A percentile compares a stretch with the other conserved stretches of the same genome.
Evolutionary conservation across 805 yeast species (phyloP).

Genomic region (Kodamaea jinghongensis): DNA sequence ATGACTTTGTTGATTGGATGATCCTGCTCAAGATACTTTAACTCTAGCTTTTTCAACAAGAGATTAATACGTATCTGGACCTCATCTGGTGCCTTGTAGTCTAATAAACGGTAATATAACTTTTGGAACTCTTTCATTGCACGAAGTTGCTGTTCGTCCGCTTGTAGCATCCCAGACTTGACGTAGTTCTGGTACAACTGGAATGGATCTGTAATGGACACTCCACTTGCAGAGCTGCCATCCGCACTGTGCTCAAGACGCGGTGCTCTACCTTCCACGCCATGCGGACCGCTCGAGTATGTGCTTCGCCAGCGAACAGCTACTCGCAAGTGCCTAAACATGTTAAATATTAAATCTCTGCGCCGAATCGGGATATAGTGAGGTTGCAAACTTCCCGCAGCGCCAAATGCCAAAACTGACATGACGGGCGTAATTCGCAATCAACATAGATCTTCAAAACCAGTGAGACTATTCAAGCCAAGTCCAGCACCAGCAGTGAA

Average conservation of each 20-base stretch:
- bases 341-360: not conserved
- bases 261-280: conserved; percentile 39
- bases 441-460: too few relatives aligned
- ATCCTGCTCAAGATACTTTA: conserved; percentile 26
- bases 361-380: conserved; percentile 6
- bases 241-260: conserved; percentile 8
- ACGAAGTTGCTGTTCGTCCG: conserved; percentile 60
- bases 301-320: not conserved
- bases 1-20: conserved; percentile 12
- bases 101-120: conserved; percentile 54
- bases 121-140: conserved; percentile 63
- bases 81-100: conserved; percentile 56
- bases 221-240: conserved; percentile 24
- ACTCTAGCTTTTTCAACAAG: conserved; percentile 31
- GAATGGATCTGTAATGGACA: conserved; percentile 63
- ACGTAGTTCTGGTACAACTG: conserved; percentile 54
- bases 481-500: too few relatives aligned
- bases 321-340: conserved; percentile 4
- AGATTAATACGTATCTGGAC: conserved; percentile 43
- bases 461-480: too few relatives aligned
- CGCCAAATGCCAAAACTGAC: too few relatives aligned
- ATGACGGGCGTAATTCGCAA: too few relatives aligned
- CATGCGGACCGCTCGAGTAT: conserved; percentile 29
- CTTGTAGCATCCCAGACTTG: conserved; percentile 46
- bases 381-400: too few relatives aligned